Evolutionary conservation across 192 early-diverging fungal species (phyloP).

Genomic region (Entomortierella chlamydospora): DNA sequence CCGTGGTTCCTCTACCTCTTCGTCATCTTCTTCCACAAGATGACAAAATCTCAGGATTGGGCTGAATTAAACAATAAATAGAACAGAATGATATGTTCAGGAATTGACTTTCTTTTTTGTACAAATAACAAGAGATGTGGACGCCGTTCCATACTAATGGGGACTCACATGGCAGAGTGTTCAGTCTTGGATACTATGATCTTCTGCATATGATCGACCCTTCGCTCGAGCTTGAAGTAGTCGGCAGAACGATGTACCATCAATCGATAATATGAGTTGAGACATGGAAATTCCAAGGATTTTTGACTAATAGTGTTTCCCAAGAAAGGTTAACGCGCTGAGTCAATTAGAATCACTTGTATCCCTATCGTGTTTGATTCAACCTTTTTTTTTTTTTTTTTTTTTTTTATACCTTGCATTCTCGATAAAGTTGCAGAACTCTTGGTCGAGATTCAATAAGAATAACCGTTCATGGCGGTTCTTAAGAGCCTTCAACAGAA

Average conservation of each 20-base stretch:
- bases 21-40: constrained; percentile 51
- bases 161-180: constrained; percentile 65
- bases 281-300: constrained; percentile 66
- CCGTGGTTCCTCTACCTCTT: background rate
- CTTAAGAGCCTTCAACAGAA: constrained; percentile 68
- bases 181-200: constrained; percentile 67
- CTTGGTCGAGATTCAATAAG: constrained; percentile 74
- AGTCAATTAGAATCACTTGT: constrained; percentile 24
- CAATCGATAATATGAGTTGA: constrained; percentile 82
- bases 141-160: background rate
- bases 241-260: constrained; percentile 75
- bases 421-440: constrained; percentile 68
- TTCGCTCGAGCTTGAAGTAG: constrained; percentile 70
- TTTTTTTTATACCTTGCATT: constrained; percentile 59
- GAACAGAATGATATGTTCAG: background rate
- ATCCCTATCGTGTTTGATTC: too few species aligned
- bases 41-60: constrained; percentile 59
- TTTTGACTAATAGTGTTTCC: constrained; percentile 49
- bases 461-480: constrained; percentile 74
- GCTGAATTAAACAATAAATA: constrained; percentile 7
- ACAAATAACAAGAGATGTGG: too few species aligned
- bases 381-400: too few species aligned
- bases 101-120: too few species aligned
- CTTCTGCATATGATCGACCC: constrained; percentile 60
- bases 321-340: background rate